These are phyloP conservation scores for Endothia cerciana DNA, from an alignment of 2,329 filamentous ascomycete species.

Conservation along the genomic window DNA sequence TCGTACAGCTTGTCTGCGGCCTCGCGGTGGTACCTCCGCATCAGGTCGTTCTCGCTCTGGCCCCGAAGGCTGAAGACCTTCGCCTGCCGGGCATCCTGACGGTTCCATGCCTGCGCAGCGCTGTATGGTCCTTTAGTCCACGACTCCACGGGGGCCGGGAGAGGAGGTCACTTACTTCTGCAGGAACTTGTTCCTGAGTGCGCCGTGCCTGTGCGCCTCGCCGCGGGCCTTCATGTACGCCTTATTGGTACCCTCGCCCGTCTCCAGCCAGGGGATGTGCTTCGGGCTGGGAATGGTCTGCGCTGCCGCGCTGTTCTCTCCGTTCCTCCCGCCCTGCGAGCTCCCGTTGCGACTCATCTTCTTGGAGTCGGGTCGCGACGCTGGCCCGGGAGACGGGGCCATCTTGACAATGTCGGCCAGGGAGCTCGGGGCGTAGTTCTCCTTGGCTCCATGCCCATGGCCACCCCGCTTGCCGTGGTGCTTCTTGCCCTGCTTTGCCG, in stretches of 20 bases:
- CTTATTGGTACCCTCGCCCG: conserved; percentile 86
- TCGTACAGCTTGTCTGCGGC: conserved; percentile 91
- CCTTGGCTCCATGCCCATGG: conserved; percentile 73
- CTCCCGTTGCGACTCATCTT: conserved; percentile 67
- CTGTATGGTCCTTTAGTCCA: conserved; percentile 47
- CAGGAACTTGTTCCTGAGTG: conserved; percentile 93
- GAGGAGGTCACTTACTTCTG: conserved; percentile 68
- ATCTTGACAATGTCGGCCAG: conserved; percentile 95
- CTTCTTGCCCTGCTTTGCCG: conserved; percentile 80
- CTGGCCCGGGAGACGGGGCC: conserved; percentile 80
- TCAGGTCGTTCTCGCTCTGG: conserved; percentile 94
- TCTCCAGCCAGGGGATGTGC: conserved; percentile 95
- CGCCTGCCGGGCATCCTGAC: conserved; percentile 93
- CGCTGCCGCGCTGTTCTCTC: conserved; percentile 80
- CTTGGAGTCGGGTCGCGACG: conserved; percentile 62
- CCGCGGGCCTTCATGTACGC: conserved; percentile 93
- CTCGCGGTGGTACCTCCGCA: conserved; percentile 95
- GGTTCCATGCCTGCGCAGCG: conserved; percentile 97
- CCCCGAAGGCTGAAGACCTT: conserved; percentile 93
- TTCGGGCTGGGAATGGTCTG: conserved; percentile 85
- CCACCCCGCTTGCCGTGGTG: conserved; percentile 90
- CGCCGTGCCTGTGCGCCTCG: conserved; percentile 96
- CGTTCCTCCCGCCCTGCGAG: conserved; percentile 64
- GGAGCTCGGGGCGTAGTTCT: conserved; percentile 72
- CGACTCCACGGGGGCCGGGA: background rate